phyloP scores from a whole-genome alignment of 495 filamentous ascomycete genomes.

The Penicillium crystallinum region DNA sequence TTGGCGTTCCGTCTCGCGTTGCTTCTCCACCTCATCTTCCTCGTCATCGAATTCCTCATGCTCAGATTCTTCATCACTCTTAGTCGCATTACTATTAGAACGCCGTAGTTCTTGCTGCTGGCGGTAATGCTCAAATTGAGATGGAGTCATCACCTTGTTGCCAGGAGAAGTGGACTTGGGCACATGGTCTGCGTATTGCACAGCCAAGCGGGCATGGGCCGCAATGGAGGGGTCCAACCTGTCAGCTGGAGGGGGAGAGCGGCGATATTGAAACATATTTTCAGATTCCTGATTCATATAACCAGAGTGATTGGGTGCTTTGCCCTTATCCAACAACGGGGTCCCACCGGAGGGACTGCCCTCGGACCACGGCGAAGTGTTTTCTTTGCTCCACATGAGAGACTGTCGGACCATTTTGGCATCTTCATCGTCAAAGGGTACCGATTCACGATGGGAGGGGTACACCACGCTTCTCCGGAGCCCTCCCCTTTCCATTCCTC shows the following conservation, averaged over 20 bases:
- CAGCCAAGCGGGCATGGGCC: conserved; percentile 51
- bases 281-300: conserved; percentile 12
- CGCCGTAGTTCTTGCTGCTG: conserved; percentile 68
- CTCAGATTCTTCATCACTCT: conserved; percentile 43
- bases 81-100: conserved; percentile 43
- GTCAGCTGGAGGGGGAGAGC: conserved; percentile 33
- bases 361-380: conserved; percentile 28
- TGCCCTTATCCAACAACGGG: conserved; percentile 41
- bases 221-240: conserved; percentile 48
- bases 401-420: conserved; percentile 61
- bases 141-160: conserved; percentile 84
- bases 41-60: conserved; percentile 71
- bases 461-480: conserved; percentile 46
- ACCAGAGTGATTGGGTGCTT: conserved; percentile 9
- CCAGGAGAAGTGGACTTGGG: conserved; percentile 36
- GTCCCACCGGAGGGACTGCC: conserved; percentile 35
- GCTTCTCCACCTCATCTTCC: conserved; percentile 76
- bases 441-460: conserved; percentile 41
- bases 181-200: conserved; percentile 40
- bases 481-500: conserved; percentile 28
- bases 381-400: conserved; percentile 37
- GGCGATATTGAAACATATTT: conserved; percentile 17
- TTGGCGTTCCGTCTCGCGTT: conserved; percentile 65
- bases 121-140: conserved; percentile 79
- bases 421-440: conserved; percentile 59